Base-by-base conservation (phyloP, 2,329 filamentous ascomycete species). In the Colletotrichum liriopes region DNA sequence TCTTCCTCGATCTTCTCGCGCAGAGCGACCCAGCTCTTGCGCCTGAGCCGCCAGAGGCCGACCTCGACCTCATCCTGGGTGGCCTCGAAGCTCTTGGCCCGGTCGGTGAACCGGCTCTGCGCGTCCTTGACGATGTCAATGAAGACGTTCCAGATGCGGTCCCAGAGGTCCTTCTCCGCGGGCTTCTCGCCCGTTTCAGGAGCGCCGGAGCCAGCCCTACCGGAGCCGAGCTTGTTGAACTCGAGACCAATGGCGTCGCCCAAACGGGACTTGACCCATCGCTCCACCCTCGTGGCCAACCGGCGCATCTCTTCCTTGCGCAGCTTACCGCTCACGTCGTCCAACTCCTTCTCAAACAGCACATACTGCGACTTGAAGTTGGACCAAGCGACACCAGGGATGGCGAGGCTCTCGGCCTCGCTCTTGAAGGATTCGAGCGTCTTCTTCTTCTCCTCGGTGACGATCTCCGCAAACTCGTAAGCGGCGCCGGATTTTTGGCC, bases 401-500 rank as follows among this genome's bases (percentile, higher is more conserved):
- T 94, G 9, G 90, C 84, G 11, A 96, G 89, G 60, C 91, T 90
- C 77, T 92, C 88, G 1, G 93, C 94, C 78, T 96, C 93, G 26
- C 88, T 86, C 79, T 93, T 91, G 80, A 97, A 99, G 55, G 89
- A 89, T 20, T 91, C 88, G 45, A 98, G 80, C 0, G 94, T 92
- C 80, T 91, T 91, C 77, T 89, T 89, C 84, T 96, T 97, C 81
- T 98, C 93, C 67, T 90, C 88, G 49, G 91, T 90, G 7, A 99
- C 96, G 77, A 98, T 98, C 76, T 97, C 93, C 29, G 95, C 95
- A 82, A 99, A 99, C 79, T 99, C 96, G 79, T 99, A 98, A 64
- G 90, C 89, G 9, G 92, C 93, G 29, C 95, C 95, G 67, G 95
- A 94, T 86, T 97, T 98, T 82, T 98, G 96, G 2, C 96, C 96